Conservation (phyloP, 768 basidiomycete species). For the Mycena amicta region DNA sequence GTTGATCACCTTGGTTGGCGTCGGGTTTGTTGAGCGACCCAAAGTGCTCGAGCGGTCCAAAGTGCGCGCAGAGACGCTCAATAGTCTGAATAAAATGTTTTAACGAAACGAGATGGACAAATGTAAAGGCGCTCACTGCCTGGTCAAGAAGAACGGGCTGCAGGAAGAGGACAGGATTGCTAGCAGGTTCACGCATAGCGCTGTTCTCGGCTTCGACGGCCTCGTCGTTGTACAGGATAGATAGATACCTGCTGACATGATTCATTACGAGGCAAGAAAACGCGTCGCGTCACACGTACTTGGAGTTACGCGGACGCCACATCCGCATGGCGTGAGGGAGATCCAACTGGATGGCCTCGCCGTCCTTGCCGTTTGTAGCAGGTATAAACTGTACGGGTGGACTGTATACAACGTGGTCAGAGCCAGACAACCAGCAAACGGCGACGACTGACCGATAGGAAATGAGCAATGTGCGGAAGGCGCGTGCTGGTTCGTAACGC, state of each 20-base stretch:
- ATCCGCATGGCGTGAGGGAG: slow-evolving; percentile 65
- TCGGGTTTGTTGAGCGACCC: slow-evolving; percentile 28
- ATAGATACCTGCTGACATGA: slow-evolving; percentile 35
- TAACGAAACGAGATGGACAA: background rate
- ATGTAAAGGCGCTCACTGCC: slow-evolving; percentile 43
- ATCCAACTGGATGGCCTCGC: slow-evolving; percentile 43
- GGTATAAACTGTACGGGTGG: slow-evolving; percentile 41
- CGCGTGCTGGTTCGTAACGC: slow-evolving; percentile 79
- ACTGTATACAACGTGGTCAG: slow-evolving; percentile 24
- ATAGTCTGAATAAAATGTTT: too few relatives aligned
- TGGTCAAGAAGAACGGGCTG: slow-evolving; percentile 62
- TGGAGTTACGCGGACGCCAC: slow-evolving; percentile 53
- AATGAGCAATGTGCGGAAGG: slow-evolving; percentile 71
- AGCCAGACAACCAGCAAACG: background rate
- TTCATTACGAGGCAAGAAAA: slow-evolving; percentile 20
- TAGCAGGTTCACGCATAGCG: slow-evolving; percentile 20
- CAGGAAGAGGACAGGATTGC: slow-evolving; percentile 45
- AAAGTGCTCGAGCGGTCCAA: slow-evolving; percentile 69
- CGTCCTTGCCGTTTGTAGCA: slow-evolving; percentile 24
- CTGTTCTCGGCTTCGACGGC: slow-evolving; percentile 46
- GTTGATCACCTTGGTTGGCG: slow-evolving; percentile 16
- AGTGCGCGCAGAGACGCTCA: slow-evolving; percentile 52
- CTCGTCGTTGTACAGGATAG: slow-evolving; percentile 57
- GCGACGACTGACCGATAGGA: slow-evolving; percentile 61
- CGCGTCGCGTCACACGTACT: slow-evolving; percentile 37